A percentile compares a stretch with the other conserved stretches of the same genome.
Evolutionary conservation across 495 filamentous ascomycete genomes (phyloP).

Genomic region (Trichoderma orchidacearum): DNA sequence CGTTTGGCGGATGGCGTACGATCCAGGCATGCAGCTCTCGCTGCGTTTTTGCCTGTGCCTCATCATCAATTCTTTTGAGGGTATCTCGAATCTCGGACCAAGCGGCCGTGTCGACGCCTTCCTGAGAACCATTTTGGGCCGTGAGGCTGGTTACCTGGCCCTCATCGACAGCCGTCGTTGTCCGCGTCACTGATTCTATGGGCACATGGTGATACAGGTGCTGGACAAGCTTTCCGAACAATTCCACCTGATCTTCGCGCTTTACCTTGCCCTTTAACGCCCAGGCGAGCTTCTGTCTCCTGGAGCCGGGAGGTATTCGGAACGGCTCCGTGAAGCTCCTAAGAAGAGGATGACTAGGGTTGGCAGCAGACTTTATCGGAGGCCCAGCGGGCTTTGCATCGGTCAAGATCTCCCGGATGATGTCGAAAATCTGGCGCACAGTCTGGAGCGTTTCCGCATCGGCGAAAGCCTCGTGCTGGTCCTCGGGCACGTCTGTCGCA

Average conservation of each 20-base stretch:
- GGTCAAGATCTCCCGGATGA: constrained; percentile 4
- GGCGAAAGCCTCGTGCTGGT: constrained; percentile 2
- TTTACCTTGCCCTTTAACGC: constrained; percentile 5
- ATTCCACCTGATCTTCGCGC: constrained; percentile 3
- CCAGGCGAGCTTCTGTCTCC: constrained; percentile 5
- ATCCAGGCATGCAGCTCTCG: background rate
- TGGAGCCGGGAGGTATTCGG: background rate
- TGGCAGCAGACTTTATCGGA: background rate
- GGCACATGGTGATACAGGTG: constrained; percentile 5
- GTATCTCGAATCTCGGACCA: background rate
- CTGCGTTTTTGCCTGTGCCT: background rate
- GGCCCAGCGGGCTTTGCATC: background rate
- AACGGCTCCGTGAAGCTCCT: background rate
- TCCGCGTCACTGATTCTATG: background rate
- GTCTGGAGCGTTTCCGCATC: constrained; percentile 1
- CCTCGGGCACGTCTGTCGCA: background rate
- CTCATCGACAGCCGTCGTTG: background rate
- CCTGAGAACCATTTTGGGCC: background rate
- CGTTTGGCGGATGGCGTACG: background rate
- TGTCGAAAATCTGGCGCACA: constrained; percentile 3
- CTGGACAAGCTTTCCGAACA: constrained; percentile 5
- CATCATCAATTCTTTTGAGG: background rate
- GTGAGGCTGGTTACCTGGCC: background rate
- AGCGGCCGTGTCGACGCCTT: background rate
- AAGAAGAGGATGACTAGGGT: background rate